Base-by-base conservation (phyloP, 2,329 filamentous ascomycete genomes). In the Ophiocordyceps sinensis region DNA sequence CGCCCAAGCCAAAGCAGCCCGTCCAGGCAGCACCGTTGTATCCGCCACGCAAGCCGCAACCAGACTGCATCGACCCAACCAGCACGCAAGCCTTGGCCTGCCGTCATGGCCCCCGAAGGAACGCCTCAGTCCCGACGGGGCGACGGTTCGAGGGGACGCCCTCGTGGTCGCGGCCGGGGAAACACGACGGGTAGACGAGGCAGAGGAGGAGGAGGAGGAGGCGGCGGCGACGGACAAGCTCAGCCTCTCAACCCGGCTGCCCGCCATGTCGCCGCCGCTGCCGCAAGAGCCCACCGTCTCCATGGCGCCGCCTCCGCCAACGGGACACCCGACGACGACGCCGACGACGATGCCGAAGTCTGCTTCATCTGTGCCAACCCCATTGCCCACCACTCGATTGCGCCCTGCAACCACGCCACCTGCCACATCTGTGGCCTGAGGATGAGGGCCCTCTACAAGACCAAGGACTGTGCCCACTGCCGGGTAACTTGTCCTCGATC, bases 301-400 rank as follows among this genome's bases (percentile, higher is more conserved):
- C 59, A 63, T 50, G 55, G 17, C 17, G 34, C 17, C 17, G 34
- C 17, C 17, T 7, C 19, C 57, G 51, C 53, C 35, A 53, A 53
- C 11, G 49, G 45, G 39, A 55, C 51, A 39, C 55, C 61, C 45
- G 65, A 61, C 3, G 74, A 74, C 38, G 73, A 72, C 26, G 82
- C 7, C 3, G 74, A 74, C 38, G 74, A 73, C 26, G 82, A 87
- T 42, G 80, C 71, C 23, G 87, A 95, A 47, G 75, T 95, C 45
- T 98, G 91, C 74, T 96, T 96, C 63, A 98, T 98, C 55, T 98
- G 91, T 63, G 89, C 91, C 43, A 94, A 88, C 49, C 77, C 81
- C 2, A 81, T 98, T 38, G 77, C 83, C 38, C 87, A 96, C 65
- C 79, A 85, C 52, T 83, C 88, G 10, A 78, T 98, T 48, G 79